A percentile compares a stretch with the other conserved stretches of the same genome.
Conservation (phyloP, 495 filamentous ascomycete species). For the Usnea hakonensis region DNA sequence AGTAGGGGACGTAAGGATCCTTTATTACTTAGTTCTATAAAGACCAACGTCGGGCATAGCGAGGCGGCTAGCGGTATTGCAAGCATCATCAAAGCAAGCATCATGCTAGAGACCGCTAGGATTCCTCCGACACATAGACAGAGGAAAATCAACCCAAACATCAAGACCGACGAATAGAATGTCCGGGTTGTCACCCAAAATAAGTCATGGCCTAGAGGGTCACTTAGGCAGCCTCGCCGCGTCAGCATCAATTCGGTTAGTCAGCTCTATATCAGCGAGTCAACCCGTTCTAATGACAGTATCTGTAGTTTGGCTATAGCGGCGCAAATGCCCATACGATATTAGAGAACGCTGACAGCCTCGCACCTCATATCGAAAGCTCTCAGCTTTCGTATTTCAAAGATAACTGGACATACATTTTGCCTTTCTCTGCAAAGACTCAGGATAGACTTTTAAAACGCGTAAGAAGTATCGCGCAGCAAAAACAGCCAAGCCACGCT, state of each 20-base stretch:
- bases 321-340: constrained; percentile 36
- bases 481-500: no score
- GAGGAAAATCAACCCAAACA: constrained; percentile 32
- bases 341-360: neutral
- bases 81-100: constrained; percentile 26
- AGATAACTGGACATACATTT: no score
- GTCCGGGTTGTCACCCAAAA: constrained; percentile 17
- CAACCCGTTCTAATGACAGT: no score
- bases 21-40: constrained; percentile 25
- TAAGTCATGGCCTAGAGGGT: neutral
- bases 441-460: no score
- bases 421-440: no score
- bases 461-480: no score
- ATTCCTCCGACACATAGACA: constrained; percentile 39
- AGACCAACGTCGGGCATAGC: constrained; percentile 32
- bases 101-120: constrained; percentile 24
- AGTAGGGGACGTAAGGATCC: neutral
- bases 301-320: constrained; percentile 38
- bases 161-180: constrained; percentile 27
- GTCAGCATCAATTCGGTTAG: constrained; percentile 33
- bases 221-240: no score
- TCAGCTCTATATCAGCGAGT: no score
- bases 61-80: constrained; percentile 28
- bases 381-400: no score
- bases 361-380: no score